Evolutionary conservation across 2,329 filamentous ascomycete species (phyloP).

Genomic region (Colletotrichum falcatum): DNA sequence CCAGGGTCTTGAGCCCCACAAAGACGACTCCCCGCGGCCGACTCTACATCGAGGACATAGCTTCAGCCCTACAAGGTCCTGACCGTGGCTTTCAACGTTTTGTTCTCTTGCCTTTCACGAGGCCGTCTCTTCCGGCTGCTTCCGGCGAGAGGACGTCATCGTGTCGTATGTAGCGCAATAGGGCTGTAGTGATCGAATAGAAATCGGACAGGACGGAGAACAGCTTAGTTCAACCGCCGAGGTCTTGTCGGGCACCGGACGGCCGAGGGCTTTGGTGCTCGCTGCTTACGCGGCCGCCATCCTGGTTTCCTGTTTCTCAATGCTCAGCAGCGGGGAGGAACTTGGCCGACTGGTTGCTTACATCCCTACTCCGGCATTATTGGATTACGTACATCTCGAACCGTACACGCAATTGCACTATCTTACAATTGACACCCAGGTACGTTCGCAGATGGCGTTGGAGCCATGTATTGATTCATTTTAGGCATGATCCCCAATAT

Average conservation of each 20-base stretch:
- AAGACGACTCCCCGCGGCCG: slow-evolving; percentile 7
- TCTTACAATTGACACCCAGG: no score
- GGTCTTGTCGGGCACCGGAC: background rate
- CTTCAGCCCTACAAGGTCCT: slow-evolving; percentile 3
- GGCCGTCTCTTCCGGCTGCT: background rate
- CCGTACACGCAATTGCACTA: background rate
- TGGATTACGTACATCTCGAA: background rate
- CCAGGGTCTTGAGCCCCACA: background rate
- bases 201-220: background rate
- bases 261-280: background rate
- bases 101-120: background rate
- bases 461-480: background rate
- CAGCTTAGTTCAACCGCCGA: background rate
- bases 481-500: background rate
- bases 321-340: background rate
- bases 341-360: background rate
- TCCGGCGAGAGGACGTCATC: background rate
- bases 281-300: background rate
- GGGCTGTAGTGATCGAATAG: background rate
- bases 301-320: background rate
- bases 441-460: background rate
- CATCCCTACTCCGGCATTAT: background rate
- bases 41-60: background rate
- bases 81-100: background rate
- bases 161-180: background rate